Conservation (phyloP, 2,329 filamentous ascomycete genomes). For the Cladophialophora chaetospira region DNA sequence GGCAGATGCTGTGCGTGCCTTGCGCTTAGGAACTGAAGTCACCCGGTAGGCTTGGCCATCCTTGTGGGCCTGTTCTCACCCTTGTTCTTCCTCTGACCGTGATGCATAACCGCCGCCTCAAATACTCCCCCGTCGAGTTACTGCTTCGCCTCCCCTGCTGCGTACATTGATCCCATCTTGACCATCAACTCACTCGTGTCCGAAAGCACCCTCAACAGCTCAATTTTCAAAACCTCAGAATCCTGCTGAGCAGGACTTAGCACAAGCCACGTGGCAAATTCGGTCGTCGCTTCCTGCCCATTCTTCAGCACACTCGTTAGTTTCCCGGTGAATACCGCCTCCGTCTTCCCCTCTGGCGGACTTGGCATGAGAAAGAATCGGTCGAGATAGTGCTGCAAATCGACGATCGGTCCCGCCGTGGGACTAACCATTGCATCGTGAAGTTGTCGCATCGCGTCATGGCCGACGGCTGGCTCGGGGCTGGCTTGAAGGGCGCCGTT, state of each 20-base stretch:
- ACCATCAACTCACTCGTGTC: slow-evolving; percentile 13
- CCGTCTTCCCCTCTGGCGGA: slow-evolving; percentile 6
- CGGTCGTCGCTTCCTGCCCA: slow-evolving; percentile 10
- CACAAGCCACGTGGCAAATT: slow-evolving; percentile 16
- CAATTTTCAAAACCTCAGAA: slow-evolving; percentile 8
- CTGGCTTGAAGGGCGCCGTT: slow-evolving; percentile 12
- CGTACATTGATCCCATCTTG: slow-evolving; percentile 13
- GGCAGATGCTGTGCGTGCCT: no score
- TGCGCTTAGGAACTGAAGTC: no score
- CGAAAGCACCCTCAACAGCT: slow-evolving; percentile 13
- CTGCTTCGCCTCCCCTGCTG: neutral
- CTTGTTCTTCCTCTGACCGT: no score
- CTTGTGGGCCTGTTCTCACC: no score
- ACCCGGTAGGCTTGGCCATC: no score
- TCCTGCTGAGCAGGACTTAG: neutral
- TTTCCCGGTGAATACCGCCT: slow-evolving; percentile 12
- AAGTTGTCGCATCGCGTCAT: slow-evolving; percentile 5
- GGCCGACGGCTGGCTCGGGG: slow-evolving; percentile 1
- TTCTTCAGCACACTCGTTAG: slow-evolving; percentile 5
- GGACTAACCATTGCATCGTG: slow-evolving; percentile 15
- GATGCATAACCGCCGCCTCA: no score
- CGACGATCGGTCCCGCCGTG: slow-evolving; percentile 5
- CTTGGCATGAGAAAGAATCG: slow-evolving; percentile 12
- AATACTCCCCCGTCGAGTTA: no score
- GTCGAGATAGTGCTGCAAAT: slow-evolving; percentile 17